Conservation (phyloP, 805 yeast genomes). For the Gaillardinia entomophila region DNA sequence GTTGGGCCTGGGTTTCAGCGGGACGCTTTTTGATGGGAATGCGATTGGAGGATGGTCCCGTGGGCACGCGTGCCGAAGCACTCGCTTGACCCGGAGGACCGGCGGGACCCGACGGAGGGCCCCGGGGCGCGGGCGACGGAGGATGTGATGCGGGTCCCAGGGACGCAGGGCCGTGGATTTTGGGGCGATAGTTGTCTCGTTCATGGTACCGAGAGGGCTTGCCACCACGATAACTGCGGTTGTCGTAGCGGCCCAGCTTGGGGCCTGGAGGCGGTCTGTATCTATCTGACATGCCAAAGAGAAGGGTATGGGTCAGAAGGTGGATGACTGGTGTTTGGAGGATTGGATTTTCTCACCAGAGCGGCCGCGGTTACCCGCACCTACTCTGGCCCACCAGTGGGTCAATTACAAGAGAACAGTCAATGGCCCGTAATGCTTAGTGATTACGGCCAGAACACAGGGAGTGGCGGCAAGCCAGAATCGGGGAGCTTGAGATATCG, state of each 20-base stretch:
- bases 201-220: slow-evolving; percentile 7
- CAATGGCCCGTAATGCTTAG: no score
- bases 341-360: no score
- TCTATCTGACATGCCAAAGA: slow-evolving; percentile 10
- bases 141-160: background rate
- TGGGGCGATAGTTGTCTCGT: slow-evolving; percentile 11
- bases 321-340: no score
- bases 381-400: no score
- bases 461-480: no score
- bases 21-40: no score
- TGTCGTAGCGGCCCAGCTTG: slow-evolving; percentile 8
- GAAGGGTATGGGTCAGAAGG: background rate
- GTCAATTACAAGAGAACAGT: no score
- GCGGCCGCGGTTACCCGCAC: no score
- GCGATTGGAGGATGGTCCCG: background rate
- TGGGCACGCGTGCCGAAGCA: slow-evolving; percentile 1
- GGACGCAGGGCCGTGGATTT: background rate
- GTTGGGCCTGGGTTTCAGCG: no score
- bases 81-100: background rate
- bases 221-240: slow-evolving; percentile 5
- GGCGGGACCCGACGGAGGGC: background rate
- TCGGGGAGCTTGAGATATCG: no score
- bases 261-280: slow-evolving; percentile 15
- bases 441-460: no score
- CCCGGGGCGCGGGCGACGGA: slow-evolving; percentile 1